Base-by-base conservation (phyloP, 2,329 filamentous ascomycete genomes). In the Sphaerostilbella broomeana region DNA sequence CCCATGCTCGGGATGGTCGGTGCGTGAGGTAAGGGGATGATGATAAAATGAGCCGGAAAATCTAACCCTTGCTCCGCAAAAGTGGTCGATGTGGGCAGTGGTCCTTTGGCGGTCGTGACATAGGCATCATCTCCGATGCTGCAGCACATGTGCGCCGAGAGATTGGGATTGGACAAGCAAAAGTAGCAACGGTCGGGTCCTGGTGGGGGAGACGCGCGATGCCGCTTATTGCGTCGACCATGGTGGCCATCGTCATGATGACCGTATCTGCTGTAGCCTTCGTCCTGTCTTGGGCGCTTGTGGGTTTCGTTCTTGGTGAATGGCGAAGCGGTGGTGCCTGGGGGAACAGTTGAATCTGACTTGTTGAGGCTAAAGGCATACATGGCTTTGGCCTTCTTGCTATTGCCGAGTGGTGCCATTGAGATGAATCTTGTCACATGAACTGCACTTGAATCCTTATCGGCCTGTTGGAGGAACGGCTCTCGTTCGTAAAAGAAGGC, bases 141-240 rank as follows among this genome's bases (percentile, higher is more conserved):
- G 48, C 84, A 84, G 53, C 95, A 83, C 62, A 98, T 84, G 63
- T 98, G 90, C 2, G 82, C 83, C 37, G 85, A 84, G 30, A 92
- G 69, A 45, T 83, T 84, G 5, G 84, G 79, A 59, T 94, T 95
- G 5, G 86, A 89, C 9, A 98, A 73, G 58, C 92, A 98, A 68
- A 98, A 97, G 69, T 92, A 98, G 65, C 92, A 98, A 53, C 83
- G 75, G 37, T 82, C 81, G 2, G 86, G 87, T 0, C 81, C 79
- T 0, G 79, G 79, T 6, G 77, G 79, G 10, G 81, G 79, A 5
- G 70, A 53, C 58, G 62, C 41, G 25, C 59, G 64, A 2, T 64
- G 64, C 11, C 69, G 68, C 51, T 72, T 73, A 29, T 64, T 60
- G 8, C 65, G 62, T 10, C 68, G 63, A 29, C 65, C 60, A 26